Conservation (phyloP, 106 monocot species). For the Allium sativum region DNA sequence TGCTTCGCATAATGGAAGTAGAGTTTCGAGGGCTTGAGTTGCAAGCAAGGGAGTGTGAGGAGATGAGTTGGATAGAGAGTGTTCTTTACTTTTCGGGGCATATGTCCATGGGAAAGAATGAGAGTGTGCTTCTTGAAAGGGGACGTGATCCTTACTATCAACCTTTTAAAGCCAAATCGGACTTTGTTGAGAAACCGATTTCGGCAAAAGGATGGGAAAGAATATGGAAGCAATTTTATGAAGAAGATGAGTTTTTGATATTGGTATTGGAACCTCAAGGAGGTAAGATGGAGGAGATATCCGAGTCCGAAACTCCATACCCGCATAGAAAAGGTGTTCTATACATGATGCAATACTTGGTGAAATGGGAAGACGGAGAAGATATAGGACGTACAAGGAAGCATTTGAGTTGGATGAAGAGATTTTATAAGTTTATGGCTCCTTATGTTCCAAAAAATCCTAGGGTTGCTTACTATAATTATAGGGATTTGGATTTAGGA, state of each 20-base stretch:
- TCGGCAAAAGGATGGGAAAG: neutral
- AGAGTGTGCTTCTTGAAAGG: slow-evolving; percentile 1
- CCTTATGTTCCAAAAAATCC: slow-evolving; percentile 25
- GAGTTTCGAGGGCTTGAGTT: slow-evolving; percentile 15
- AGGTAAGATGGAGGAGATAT: slow-evolving; percentile 14
- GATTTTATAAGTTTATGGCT: slow-evolving; percentile 17
- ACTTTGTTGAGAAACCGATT: slow-evolving; percentile 9
- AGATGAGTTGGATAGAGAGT: slow-evolving; percentile 12
- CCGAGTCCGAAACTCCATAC: slow-evolving; percentile 10
- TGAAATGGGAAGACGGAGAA: neutral
- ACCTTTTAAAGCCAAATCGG: slow-evolving; percentile 15
- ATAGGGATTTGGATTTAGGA: slow-evolving; percentile 29
- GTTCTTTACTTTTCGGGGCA: neutral
- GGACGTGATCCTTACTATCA: neutral
- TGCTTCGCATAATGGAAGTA: neutral
- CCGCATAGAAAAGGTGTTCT: slow-evolving; percentile 21
- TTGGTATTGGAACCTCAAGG: slow-evolving; percentile 16
- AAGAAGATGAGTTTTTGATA: neutral
- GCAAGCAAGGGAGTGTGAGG: slow-evolving; percentile 6
- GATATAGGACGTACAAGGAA: neutral
- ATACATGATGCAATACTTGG: slow-evolving; percentile 18
- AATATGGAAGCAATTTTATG: slow-evolving; percentile 2
- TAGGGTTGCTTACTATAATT: slow-evolving; percentile 19
- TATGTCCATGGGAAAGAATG: neutral
- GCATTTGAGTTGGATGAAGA: slow-evolving; percentile 14